Percentiles rank a stretch among this genome's conserved stretches.
Evolutionary conservation across 306 rosid genomes (phyloP).

Genomic region (Abrus precatorius): DNA sequence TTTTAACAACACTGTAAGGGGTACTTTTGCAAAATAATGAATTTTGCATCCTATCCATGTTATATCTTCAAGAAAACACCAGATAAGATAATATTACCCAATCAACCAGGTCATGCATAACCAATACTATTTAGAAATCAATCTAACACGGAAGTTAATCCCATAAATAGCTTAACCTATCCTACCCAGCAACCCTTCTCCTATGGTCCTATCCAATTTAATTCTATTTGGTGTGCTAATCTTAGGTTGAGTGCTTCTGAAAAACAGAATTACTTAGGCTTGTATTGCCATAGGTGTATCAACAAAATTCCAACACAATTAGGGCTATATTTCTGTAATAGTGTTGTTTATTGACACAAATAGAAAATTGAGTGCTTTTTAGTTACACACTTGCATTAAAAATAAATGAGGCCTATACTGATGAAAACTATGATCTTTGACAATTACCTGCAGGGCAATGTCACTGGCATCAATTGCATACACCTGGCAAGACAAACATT

Average conservation of each 20-base stretch:
- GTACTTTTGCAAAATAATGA: not conserved
- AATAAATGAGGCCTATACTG: constrained; percentile 1
- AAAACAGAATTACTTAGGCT: not conserved
- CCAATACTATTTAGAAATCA: not conserved
- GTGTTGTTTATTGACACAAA: not conserved
- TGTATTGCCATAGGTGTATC: not conserved
- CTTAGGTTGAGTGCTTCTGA: not conserved
- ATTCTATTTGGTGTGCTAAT: not conserved
- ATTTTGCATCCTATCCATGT: not conserved
- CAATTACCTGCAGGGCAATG: constrained; percentile 91
- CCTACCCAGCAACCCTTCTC: not conserved
- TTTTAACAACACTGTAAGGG: not conserved
- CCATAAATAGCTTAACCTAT: not conserved
- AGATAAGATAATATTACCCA: constrained; percentile 1
- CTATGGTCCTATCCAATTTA: not conserved
- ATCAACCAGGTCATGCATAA: not conserved
- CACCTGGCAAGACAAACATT: constrained; percentile 68
- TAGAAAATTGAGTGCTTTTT: not conserved
- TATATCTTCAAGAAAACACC: not conserved
- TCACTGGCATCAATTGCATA: constrained; percentile 99
- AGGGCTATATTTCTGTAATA: constrained; percentile 1
- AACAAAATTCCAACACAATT: not conserved
- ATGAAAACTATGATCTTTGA: constrained; percentile 38
- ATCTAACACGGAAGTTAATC: not conserved
- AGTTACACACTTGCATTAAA: not conserved